Conservation (phyloP, 306 rosid species). For the Ormosia semicastrata region DNA sequence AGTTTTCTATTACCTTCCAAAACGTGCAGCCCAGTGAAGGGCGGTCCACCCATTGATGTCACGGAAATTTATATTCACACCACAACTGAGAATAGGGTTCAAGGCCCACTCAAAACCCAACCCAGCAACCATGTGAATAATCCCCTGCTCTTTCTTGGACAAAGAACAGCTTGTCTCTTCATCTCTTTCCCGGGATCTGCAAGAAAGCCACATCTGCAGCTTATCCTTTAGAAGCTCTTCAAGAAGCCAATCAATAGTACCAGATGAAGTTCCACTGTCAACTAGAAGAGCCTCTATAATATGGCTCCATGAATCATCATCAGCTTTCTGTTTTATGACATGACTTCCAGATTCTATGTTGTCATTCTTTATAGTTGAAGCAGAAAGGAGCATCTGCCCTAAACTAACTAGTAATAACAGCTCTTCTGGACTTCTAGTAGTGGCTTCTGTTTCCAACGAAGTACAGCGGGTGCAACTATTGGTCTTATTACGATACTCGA, state of each 20-base stretch:
- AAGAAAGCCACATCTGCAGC: conserved; percentile 73
- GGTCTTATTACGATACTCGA: conserved; percentile 57
- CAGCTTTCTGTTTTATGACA: conserved; percentile 48
- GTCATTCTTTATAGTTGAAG: conserved; percentile 42
- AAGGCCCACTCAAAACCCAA: conserved; percentile 96
- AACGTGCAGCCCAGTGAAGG: conserved; percentile 95
- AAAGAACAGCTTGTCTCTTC: conserved; percentile 58
- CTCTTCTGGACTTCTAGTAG: conserved; percentile 71
- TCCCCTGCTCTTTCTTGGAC: conserved; percentile 92
- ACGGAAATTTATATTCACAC: conserved; percentile 89
- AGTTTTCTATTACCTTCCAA: conserved; percentile 71
- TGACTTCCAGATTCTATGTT: conserved; percentile 39
- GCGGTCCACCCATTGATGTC: conserved; percentile 96
- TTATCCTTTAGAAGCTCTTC: conserved; percentile 87
- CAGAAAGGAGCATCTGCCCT: conserved; percentile 70
- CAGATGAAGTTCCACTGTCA: conserved; percentile 67
- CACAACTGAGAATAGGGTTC: conserved; percentile 72
- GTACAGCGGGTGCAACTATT: conserved; percentile 37
- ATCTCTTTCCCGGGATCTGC: conserved; percentile 39
- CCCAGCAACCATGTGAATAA: conserved; percentile 93
- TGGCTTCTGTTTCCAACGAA: conserved; percentile 46
- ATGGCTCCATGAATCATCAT: conserved; percentile 72
- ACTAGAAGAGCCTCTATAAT: conserved; percentile 68
- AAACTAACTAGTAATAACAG: conserved; percentile 85
- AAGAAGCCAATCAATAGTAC: conserved; percentile 73